phyloP scores from a whole-genome alignment of 2,329 filamentous ascomycete species.

The Aspergillus oerlinghausenensis region DNA sequence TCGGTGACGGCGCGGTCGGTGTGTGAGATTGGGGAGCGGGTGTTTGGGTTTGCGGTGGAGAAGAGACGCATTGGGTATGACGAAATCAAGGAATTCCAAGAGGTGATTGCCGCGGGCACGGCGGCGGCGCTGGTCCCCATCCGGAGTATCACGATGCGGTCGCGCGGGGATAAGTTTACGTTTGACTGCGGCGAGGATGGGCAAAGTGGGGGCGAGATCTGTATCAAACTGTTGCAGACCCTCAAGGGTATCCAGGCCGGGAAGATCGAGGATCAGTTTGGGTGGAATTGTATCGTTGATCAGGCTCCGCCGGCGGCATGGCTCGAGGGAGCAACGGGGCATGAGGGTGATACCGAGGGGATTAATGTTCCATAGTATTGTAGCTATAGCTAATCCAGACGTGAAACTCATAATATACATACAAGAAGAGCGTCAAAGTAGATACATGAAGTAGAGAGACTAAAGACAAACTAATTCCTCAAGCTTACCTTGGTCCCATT shows the following conservation, averaged over 20 bases:
- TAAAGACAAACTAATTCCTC: neutral
- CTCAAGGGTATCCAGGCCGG: slow-evolving; percentile 84
- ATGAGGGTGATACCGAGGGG: slow-evolving; percentile 14
- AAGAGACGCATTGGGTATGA: slow-evolving; percentile 59
- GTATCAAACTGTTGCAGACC: slow-evolving; percentile 65
- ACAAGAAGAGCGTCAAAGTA: neutral
- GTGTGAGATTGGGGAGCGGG: slow-evolving; percentile 63
- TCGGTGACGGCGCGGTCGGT: slow-evolving; percentile 79
- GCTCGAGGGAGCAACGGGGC: slow-evolving; percentile 15
- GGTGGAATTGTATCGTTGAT: slow-evolving; percentile 57
- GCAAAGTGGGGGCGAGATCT: slow-evolving; percentile 59
- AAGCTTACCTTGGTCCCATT: neutral
- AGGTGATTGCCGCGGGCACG: slow-evolving; percentile 89
- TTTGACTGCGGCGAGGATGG: slow-evolving; percentile 45
- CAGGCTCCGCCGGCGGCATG: slow-evolving; percentile 29
- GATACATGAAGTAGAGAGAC: too few relatives aligned
- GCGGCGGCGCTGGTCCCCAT: slow-evolving; percentile 89
- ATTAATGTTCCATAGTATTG: slow-evolving; percentile 25
- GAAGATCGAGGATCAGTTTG: slow-evolving; percentile 69
- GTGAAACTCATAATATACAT: too few relatives aligned
- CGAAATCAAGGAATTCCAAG: slow-evolving; percentile 60
- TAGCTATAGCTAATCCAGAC: neutral
- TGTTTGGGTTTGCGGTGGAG: slow-evolving; percentile 82
- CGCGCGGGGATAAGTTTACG: slow-evolving; percentile 51
- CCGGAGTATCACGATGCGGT: slow-evolving; percentile 75